Percentiles rank a stretch among this genome's conserved stretches.
Conservation (phyloP, 1,284 basidiomycete species). For the Gomphus sp. region DNA sequence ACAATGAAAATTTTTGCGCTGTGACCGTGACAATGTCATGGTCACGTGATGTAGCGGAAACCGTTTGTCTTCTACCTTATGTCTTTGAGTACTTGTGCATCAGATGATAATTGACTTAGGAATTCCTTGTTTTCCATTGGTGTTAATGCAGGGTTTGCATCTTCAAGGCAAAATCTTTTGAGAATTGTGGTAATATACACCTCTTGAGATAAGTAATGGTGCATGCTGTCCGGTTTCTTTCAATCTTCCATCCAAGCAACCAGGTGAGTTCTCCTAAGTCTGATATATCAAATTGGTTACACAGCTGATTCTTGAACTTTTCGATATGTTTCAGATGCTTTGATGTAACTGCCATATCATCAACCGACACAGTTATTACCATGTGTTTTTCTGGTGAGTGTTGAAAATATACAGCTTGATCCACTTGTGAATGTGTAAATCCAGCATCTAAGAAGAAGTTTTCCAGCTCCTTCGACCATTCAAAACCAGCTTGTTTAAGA, state of each 20-base stretch:
- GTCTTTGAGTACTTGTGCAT: neutral
- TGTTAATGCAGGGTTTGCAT: constrained; percentile 20
- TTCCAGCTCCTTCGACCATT: constrained; percentile 19
- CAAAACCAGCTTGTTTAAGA: constrained; percentile 21
- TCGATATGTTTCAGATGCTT: neutral
- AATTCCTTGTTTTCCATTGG: constrained; percentile 21
- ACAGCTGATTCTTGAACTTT: constrained; percentile 2
- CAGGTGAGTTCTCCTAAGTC: constrained; percentile 16
- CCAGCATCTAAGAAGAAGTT: constrained; percentile 11
- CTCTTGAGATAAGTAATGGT: constrained; percentile 21
- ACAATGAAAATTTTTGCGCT: too few relatives aligned
- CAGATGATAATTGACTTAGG: neutral
- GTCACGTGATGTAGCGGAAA: too few relatives aligned
- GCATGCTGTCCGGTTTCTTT: neutral
- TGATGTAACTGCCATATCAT: constrained; percentile 14
- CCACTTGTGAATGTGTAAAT: constrained; percentile 12
- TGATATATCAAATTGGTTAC: constrained; percentile 12
- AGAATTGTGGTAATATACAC: constrained; percentile 20
- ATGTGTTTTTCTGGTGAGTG: constrained; percentile 13
- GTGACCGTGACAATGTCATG: too few relatives aligned
- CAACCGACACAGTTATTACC: constrained; percentile 18
- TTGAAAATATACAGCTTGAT: constrained; percentile 21
- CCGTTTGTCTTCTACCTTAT: too few relatives aligned
- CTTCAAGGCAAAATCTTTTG: constrained; percentile 8
- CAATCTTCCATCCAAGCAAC: constrained; percentile 13